Evolutionary conservation across 2,329 filamentous ascomycete genomes (phyloP).

Genomic region (Shiraia bambusicola): DNA sequence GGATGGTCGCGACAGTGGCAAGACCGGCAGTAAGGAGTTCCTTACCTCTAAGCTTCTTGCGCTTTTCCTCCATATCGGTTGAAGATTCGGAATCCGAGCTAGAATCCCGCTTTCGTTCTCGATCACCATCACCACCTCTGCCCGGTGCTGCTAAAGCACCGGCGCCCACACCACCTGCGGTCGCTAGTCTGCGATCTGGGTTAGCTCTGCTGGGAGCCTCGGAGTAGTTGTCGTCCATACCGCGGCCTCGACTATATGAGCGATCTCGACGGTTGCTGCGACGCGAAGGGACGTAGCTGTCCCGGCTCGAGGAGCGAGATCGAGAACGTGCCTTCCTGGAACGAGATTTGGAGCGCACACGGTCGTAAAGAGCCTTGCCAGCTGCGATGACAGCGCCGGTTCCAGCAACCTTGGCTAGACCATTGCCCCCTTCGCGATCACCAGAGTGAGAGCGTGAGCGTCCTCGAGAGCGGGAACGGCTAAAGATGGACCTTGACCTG

Average conservation of each 20-base stretch:
- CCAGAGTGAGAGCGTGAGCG: slow-evolving; percentile 46
- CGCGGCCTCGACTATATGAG: slow-evolving; percentile 41
- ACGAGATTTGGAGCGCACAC: slow-evolving; percentile 57
- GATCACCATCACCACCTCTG: slow-evolving; percentile 15
- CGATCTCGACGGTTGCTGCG: slow-evolving; percentile 45
- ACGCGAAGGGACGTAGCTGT: slow-evolving; percentile 54
- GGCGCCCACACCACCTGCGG: slow-evolving; percentile 39
- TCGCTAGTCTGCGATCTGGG: slow-evolving; percentile 42
- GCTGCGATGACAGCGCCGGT: slow-evolving; percentile 53
- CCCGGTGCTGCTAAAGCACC: slow-evolving; percentile 34
- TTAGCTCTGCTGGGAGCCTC: slow-evolving; percentile 40
- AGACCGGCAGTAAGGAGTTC: slow-evolving; percentile 66
- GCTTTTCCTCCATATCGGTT: slow-evolving; percentile 62
- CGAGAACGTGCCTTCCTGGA: slow-evolving; percentile 49
- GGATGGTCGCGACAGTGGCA: slow-evolving; percentile 68
- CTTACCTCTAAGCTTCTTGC: slow-evolving; percentile 67
- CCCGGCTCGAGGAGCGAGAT: slow-evolving; percentile 45
- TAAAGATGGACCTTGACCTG: slow-evolving; percentile 54
- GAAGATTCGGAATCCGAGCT: slow-evolving; percentile 53
- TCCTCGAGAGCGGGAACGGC: slow-evolving; percentile 49
- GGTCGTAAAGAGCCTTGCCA: slow-evolving; percentile 57
- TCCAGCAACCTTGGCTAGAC: slow-evolving; percentile 52
- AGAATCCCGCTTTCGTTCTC: slow-evolving; percentile 23
- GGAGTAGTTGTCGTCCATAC: slow-evolving; percentile 49
- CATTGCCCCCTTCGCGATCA: slow-evolving; percentile 49